Evolutionary conservation across 169 alveolate species (phyloP), one percentile per base, ranked within the genome.

Genomic region (Plasmodium vivax): DNA sequence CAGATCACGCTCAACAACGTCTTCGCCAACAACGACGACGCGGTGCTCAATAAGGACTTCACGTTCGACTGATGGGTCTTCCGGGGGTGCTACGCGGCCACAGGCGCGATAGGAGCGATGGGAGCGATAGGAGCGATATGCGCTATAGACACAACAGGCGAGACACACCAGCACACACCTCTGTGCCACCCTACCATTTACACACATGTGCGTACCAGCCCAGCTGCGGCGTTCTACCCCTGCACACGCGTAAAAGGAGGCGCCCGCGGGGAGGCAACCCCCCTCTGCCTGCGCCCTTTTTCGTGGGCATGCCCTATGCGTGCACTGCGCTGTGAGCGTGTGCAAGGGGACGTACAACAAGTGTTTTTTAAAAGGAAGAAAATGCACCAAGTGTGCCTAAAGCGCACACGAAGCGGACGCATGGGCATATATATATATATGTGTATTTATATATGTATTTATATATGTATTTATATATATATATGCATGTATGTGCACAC

Each of bases 21-120:
- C 82, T 87, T 87, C 45, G 85, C 82, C 56, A 87, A 87, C 58
- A 87, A 77, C 45, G 93, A 87, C 19, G 93, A 87, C 71, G 93
- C 93, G 41, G 93, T 71, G 68, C 81, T 87, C 34, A 87, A 87
- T 38, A 87, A 87, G 73, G 93, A 87, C 81, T 87, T 87, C 30
- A 87, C 93, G n/a, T 87, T 87, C 47, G 93, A 87, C 19, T 87
- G 82, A 87, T 47, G n/a, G 9, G 12, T 16, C 36, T 38, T 9
- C 38, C 14, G 41, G 8, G 68, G 68, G 19, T 45, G 19, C 14
- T 74, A 19, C 2, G 41, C 77, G 77, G 77, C 72, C n/a, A 19
- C 3, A 68, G 12, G 27, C 36, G 23, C 77, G 16, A 23, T 23
- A 16, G 12, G 27, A 23, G 77, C 72, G 41, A 19, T 1, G 27